A percentile compares a stretch with the other conserved stretches of the same genome.
Conservation (phyloP, 371 early-diverging fungal genomes). For the Rhizopus stolonifer region DNA sequence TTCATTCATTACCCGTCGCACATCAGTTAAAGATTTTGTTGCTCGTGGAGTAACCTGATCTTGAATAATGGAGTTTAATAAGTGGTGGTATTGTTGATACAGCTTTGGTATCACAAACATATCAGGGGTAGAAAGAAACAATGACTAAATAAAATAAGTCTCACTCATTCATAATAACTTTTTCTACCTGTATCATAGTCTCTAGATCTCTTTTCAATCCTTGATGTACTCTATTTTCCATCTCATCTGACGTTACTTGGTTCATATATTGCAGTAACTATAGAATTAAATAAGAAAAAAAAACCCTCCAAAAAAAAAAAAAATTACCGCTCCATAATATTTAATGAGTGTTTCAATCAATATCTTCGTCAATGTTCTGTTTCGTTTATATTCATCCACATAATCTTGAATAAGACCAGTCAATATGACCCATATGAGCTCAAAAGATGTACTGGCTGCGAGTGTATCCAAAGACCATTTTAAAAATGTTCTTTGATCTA, state of each 20-base stretch:
- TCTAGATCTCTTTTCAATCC: conserved; percentile 56
- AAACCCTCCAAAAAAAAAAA: too few relatives aligned
- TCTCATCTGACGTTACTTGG: conserved; percentile 14
- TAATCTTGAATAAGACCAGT: conserved; percentile 64
- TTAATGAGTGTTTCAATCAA: conserved; percentile 62
- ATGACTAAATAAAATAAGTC: too few relatives aligned
- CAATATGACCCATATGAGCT: conserved; percentile 66
- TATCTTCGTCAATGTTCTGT: conserved; percentile 66
- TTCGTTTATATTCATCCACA: conserved; percentile 63
- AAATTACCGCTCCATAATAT: conserved; percentile 55
- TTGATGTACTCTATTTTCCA: conserved; percentile 29
- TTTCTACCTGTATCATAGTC: conserved; percentile 50
- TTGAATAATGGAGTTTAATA: conserved; percentile 38
- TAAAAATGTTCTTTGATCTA: conserved; percentile 70
- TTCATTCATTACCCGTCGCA: conserved; percentile 32
- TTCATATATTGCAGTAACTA: conserved; percentile 16
- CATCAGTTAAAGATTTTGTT: conserved; percentile 19
- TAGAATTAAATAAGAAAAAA: not conserved
- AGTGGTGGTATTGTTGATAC: conserved; percentile 44
- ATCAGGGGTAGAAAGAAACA: conserved; percentile 64
- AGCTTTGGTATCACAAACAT: conserved; percentile 65
- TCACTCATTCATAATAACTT: too few relatives aligned
- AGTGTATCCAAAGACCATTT: conserved; percentile 62
- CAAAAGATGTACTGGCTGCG: conserved; percentile 48
- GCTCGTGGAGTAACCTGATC: conserved; percentile 17